A percentile compares a stretch with the other conserved stretches of the same genome.
Evolutionary conservation across 495 filamentous ascomycete genomes (phyloP).

Genomic region (Xylaria castorea): DNA sequence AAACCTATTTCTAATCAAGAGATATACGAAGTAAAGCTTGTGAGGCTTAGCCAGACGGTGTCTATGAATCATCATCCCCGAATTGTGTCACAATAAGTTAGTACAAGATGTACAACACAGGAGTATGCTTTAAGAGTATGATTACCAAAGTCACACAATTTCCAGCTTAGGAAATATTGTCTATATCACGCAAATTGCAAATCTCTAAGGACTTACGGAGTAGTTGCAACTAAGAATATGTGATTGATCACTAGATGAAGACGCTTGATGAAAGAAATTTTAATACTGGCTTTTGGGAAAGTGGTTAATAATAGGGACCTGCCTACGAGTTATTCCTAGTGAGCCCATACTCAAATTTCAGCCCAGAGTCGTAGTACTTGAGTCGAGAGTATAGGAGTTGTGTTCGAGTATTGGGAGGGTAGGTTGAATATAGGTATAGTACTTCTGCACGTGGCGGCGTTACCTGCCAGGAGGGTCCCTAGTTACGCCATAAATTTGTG

Average conservation of each 20-base stretch:
- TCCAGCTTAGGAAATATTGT: not conserved
- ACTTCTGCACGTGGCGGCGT: slow-evolving; percentile 30
- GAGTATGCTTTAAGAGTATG: not conserved
- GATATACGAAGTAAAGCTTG: not conserved
- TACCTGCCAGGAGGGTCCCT: slow-evolving; percentile 23
- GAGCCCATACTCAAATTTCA: not conserved
- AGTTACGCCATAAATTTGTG: slow-evolving; percentile 17
- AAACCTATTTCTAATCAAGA: not conserved
- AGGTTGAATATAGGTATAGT: slow-evolving; percentile 11
- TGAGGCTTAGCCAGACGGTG: not conserved
- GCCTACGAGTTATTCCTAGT: not conserved
- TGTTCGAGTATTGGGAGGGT: not conserved
- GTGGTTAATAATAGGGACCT: not conserved
- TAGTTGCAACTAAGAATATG: not conserved
- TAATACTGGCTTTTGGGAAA: not conserved
- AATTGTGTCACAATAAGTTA: not conserved
- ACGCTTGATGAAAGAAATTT: not conserved
- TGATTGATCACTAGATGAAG: not conserved
- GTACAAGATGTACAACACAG: not conserved
- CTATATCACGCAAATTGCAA: not conserved
- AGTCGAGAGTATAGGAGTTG: not conserved
- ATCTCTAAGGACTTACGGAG: not conserved
- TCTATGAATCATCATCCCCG: not conserved
- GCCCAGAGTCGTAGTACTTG: not conserved
- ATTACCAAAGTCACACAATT: not conserved